These are phyloP conservation scores for Pisolithus microcarpus DNA, from an alignment of 768 basidiomycete genomes.

Conservation along the genomic window DNA sequence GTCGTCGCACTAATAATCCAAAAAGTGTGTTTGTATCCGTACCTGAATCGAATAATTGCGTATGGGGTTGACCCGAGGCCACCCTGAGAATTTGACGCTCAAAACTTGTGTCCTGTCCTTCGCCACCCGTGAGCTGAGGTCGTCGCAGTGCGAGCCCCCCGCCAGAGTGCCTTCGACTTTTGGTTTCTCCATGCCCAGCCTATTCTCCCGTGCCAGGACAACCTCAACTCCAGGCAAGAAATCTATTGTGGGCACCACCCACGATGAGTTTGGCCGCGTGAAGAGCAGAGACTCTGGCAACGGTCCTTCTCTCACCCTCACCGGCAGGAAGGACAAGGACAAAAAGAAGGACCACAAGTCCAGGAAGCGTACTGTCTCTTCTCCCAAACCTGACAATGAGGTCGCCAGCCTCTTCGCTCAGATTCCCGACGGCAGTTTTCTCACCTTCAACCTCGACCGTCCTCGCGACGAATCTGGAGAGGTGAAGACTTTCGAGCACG, in stretches of 20 bases:
- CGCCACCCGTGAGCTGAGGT: slow-evolving; percentile 12
- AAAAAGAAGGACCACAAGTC: slow-evolving; percentile 36
- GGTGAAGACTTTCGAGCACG: slow-evolving; percentile 35
- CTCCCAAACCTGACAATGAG: slow-evolving; percentile 29
- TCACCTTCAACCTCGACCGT: slow-evolving; percentile 44
- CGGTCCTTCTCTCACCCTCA: slow-evolving; percentile 9
- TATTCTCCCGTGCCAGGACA: slow-evolving; percentile 67
- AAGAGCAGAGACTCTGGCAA: slow-evolving; percentile 37
- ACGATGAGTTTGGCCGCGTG: slow-evolving; percentile 65
- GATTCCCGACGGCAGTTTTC: slow-evolving; percentile 45
- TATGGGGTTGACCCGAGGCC: background rate
- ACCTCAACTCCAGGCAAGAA: slow-evolving; percentile 39
- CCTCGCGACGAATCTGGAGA: slow-evolving; percentile 34
- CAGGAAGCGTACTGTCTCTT: slow-evolving; percentile 37
- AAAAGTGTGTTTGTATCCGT: no score
- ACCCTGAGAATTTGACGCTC: slow-evolving; percentile 24
- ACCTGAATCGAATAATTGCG: no score
- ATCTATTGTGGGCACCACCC: slow-evolving; percentile 6
- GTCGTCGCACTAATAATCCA: no score
- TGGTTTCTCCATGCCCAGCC: slow-evolving; percentile 52
- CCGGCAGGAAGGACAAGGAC: slow-evolving; percentile 45
- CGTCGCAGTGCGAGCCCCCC: slow-evolving; percentile 11
- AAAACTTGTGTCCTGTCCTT: slow-evolving; percentile 1
- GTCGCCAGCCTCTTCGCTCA: slow-evolving; percentile 31
- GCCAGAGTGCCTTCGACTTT: background rate